phyloP scores from a whole-genome alignment of 2,329 filamentous ascomycete genomes.

The Hymenoscyphus occultus region DNA sequence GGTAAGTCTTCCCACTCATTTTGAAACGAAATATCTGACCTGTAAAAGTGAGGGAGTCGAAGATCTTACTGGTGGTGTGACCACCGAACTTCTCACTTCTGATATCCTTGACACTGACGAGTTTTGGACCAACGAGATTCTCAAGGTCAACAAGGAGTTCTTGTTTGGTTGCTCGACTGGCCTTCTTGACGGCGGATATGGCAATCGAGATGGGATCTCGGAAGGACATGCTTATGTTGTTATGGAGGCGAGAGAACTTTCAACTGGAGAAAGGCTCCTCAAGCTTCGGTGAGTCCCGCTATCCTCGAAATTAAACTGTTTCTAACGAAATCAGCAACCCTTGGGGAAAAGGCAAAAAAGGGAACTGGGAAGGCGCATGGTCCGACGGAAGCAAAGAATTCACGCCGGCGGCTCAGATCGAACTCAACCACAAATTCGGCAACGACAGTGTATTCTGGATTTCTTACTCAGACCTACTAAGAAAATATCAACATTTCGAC shows the following conservation, averaged over 20 bases:
- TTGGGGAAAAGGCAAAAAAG: constrained; percentile 49
- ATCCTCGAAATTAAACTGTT: not conserved
- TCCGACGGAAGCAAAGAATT: constrained; percentile 60
- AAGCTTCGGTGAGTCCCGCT: constrained; percentile 44
- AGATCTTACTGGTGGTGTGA: constrained; percentile 66
- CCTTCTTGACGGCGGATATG: constrained; percentile 60
- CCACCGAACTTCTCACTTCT: constrained; percentile 65
- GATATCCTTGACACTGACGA: constrained; percentile 75
- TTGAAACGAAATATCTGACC: constrained; percentile 5
- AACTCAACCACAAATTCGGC: constrained; percentile 57
- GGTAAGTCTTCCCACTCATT: constrained; percentile 28
- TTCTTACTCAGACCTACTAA: constrained; percentile 58
- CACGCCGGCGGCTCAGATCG: constrained; percentile 55
- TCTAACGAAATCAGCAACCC: constrained; percentile 43
- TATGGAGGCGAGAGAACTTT: constrained; percentile 54
- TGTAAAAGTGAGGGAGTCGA: constrained; percentile 47
- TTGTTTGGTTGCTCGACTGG: constrained; percentile 69
- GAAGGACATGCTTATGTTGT: constrained; percentile 60
- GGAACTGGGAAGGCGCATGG: constrained; percentile 57
- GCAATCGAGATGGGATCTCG: constrained; percentile 55
- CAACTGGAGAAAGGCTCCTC: constrained; percentile 52
- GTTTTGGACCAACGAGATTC: constrained; percentile 81
- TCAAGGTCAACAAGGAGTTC: constrained; percentile 78
- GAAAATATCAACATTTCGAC: constrained; percentile 60
- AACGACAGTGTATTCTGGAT: constrained; percentile 65